Evolutionary conservation across 306 rosid genomes (phyloP).

Genomic region (Cyamopsis tetragonoloba): DNA sequence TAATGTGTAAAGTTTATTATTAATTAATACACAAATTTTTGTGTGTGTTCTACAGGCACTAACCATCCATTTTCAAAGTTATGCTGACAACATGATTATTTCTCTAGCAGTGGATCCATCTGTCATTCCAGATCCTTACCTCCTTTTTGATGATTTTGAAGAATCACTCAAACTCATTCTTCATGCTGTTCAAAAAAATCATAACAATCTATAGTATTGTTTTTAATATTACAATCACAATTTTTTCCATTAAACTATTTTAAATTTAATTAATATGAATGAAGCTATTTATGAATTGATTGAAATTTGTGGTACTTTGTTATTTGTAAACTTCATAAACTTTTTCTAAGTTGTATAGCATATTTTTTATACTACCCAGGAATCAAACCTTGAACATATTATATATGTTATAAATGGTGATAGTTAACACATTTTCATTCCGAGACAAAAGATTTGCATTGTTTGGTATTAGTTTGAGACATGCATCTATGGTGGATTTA

Average conservation of each 20-base stretch:
- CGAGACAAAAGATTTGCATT: no score
- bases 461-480: no score
- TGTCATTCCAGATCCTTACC: constrained; percentile 50
- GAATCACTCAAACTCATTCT: constrained; percentile 47
- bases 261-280: neutral
- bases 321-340: no score
- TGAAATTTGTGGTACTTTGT: no score
- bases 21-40: neutral
- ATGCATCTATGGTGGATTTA: no score
- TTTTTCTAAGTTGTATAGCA: no score
- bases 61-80: constrained; percentile 61
- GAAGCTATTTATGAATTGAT: neutral
- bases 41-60: constrained; percentile 44
- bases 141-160: constrained; percentile 51
- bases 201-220: no score
- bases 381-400: no score
- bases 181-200: constrained; percentile 22
- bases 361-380: no score
- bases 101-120: constrained; percentile 47
- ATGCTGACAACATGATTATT: constrained; percentile 46
- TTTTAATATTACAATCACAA: neutral
- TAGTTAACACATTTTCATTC: no score
- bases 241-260: neutral
- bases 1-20: neutral
- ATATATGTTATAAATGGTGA: no score